phyloP scores from a whole-genome alignment of 148 eudicot genomes.

The Agrostemma githago region DNA sequence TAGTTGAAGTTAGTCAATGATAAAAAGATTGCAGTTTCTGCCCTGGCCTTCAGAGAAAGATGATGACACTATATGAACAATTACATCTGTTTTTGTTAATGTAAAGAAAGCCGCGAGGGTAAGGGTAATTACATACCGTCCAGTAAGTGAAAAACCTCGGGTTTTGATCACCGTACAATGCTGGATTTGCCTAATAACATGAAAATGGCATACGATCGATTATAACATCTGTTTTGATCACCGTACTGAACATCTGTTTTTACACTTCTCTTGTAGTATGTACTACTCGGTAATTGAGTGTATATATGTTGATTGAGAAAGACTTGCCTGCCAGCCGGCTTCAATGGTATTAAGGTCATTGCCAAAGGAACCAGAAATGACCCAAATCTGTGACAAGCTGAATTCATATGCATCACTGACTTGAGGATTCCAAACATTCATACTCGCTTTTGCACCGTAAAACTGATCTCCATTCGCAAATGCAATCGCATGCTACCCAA shows the following conservation, averaged over 20 bases:
- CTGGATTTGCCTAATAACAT: slow-evolving; percentile 80
- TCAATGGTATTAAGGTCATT: slow-evolving; percentile 95
- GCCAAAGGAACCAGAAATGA: slow-evolving; percentile 87
- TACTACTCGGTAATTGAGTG: not conserved
- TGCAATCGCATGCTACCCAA: slow-evolving; percentile 84
- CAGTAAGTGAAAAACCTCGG: slow-evolving; percentile 98
- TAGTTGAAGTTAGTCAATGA: not conserved
- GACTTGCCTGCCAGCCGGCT: slow-evolving; percentile 99
- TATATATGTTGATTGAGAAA: not conserved
- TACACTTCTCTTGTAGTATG: not conserved
- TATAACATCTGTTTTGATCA: not conserved
- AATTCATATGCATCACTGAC: slow-evolving; percentile 75
- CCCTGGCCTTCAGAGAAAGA: not conserved
- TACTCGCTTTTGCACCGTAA: slow-evolving; percentile 93
- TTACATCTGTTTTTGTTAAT: too few relatives aligned
- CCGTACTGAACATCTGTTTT: not conserved
- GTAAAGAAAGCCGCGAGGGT: too few relatives aligned
- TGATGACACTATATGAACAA: not conserved
- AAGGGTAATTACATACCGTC: slow-evolving; percentile 55
- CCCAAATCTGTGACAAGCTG: slow-evolving; percentile 94
- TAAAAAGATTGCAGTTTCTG: not conserved
- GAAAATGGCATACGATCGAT: not conserved
- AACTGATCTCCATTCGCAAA: slow-evolving; percentile 79
- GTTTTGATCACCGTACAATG: slow-evolving; percentile 73
- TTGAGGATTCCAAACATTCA: slow-evolving; percentile 90